Base-by-base conservation (phyloP, 2,329 filamentous ascomycete genomes). In the Thielaviopsis ethacetica region DNA sequence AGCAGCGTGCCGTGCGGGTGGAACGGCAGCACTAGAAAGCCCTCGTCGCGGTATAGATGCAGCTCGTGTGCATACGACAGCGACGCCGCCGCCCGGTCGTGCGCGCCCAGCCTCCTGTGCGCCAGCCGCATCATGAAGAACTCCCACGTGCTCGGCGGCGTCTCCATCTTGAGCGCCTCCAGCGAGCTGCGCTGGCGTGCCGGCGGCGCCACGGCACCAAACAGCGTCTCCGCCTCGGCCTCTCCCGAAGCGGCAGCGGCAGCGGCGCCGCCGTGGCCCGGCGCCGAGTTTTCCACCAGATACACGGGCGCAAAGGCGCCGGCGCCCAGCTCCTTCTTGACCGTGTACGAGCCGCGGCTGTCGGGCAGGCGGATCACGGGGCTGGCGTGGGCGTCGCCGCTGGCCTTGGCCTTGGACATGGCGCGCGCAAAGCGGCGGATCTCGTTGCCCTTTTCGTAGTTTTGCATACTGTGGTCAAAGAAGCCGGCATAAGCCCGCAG, bases 291-390 rank as follows among this genome's bases (percentile, higher is more conserved):
- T 67, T 95, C 88, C 7, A 91, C 85, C 0, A 98, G 80, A 68
- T 96, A 98, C 2, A 98, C 93, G 0, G 93, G 91, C 0, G 91
- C 93, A 71, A 94, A 98, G 0, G 93, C 93, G 9, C 93, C 93
- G 27, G 90, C 88, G 1, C 93, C 93, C 13, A 98, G 81, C 68
- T 97, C 90, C 55, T 85, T 82, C 67, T 86, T 88, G 59, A 97
- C 72, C 1, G 81, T 85, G 70, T 96, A 98, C 50, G 78, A 79
- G 47, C 83, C 76, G 22, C 78, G 72, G 1, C 80, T 76, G 47
- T 81, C 81, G 0, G 81, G 76, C 62, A 96, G 87, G 50, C 81
- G 75, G 22, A 97, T 76, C 3, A 79, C 82, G 0, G 82, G 78
- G 51, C 80, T 73, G 0, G 77, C 71, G 1, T 82, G 70, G 26